These are phyloP conservation scores for Moesziomyces aphidis DNA, from an alignment of 1,284 basidiomycete genomes.

Conservation along the genomic window DNA sequence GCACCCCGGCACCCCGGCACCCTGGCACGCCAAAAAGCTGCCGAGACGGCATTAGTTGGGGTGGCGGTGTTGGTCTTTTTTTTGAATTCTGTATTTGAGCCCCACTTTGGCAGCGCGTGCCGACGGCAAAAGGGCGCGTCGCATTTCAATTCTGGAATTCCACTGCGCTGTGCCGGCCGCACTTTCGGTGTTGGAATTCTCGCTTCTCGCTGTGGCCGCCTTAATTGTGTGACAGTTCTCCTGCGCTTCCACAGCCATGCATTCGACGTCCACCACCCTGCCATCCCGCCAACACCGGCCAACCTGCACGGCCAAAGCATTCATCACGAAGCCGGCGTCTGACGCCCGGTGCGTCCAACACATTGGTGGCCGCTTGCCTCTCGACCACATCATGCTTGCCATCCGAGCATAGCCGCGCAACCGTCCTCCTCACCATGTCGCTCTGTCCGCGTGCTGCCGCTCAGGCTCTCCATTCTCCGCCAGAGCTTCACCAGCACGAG, in stretches of 20 bases:
- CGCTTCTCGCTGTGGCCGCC: no score
- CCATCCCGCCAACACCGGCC: background rate
- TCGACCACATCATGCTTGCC: conserved; percentile 8
- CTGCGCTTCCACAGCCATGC: no score
- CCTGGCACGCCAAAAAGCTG: no score
- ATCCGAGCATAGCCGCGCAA: background rate
- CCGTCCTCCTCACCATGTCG: conserved; percentile 8
- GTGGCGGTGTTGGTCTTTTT: background rate
- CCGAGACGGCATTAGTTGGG: no score
- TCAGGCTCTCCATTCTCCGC: conserved; percentile 18
- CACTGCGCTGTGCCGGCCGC: no score
- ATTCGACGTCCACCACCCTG: no score
- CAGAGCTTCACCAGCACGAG: conserved; percentile 13
- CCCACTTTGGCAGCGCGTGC: background rate
- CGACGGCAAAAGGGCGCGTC: background rate
- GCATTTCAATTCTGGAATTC: no score
- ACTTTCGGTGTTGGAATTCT: background rate
- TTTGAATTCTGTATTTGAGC: background rate
- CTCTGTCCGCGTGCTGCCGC: conserved; percentile 25
- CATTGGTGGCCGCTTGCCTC: background rate
- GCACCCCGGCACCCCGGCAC: no score
- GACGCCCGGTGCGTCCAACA: no score
- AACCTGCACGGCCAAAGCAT: background rate
- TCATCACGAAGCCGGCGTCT: background rate
- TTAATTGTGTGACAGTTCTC: no score